Base-by-base conservation (phyloP, 352 stramenopile species). In the Aphanomyces invadans region DNA sequence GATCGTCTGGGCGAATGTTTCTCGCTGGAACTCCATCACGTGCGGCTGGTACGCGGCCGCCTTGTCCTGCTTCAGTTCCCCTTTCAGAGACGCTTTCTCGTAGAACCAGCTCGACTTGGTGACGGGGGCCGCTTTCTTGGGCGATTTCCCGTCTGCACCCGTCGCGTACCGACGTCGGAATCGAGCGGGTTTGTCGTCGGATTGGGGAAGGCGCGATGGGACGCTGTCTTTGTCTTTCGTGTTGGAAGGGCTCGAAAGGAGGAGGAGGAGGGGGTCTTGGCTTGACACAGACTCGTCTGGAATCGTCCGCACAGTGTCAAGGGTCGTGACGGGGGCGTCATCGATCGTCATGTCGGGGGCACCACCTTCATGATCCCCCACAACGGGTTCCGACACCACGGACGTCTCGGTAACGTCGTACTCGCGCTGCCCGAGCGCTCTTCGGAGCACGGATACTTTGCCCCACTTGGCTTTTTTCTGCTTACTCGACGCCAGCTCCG, bases 101-200 rank as follows among this genome's bases (percentile, higher is more conserved):
- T 33, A 66, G 46, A 66, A 66, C 59, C 59, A 66, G 36, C 19
- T 54, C 46, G 46, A 28, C 19, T 66, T 66, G 38, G 42, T 42
- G 2, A 32, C 3, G n/a, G 31, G 23, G 5, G 26, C 10, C 3
- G 26, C 12, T 26, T 49, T 63, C 26, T 63, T 63, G 55, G 25
- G 3, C n/a, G n/a, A n/a, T n/a, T n/a, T n/a, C n/a, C n/a, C n/a
- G n/a, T n/a, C n/a, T n/a, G n/a, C n/a, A n/a, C n/a, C n/a, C n/a
- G n/a, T n/a, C n/a, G n/a, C n/a, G n/a, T n/a, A n/a, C n/a, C n/a
- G n/a, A n/a, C n/a, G n/a, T n/a, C n/a, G n/a, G n/a, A n/a, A n/a
- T n/a, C n/a, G n/a, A n/a, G n/a, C n/a, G n/a, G n/a, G n/a, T n/a
- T n/a, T n/a, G n/a, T n/a, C n/a, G n/a, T n/a, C n/a, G n/a, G n/a